Evolutionary conservation across 2,329 filamentous ascomycete genomes (phyloP).

Genomic region (Pseudovirgaria hyperparasitica): DNA sequence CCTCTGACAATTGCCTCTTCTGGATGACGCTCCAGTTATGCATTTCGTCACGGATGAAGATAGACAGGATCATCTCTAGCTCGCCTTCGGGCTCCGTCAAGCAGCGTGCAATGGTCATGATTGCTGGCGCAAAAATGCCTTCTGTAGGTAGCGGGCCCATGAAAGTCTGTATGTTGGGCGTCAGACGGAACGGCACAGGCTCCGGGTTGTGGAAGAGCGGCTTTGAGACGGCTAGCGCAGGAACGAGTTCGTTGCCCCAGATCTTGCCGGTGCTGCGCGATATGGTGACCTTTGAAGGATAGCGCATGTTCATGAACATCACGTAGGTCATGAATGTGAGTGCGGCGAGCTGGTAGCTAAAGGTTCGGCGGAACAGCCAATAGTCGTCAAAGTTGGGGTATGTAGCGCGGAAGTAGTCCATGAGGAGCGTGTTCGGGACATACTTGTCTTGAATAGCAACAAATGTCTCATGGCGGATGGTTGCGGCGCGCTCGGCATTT

Average conservation of each 20-base stretch:
- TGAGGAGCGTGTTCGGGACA: conserved; percentile 68
- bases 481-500: conserved; percentile 54
- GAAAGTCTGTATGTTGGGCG: conserved; percentile 86
- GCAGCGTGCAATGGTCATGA: conserved; percentile 94
- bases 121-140: conserved; percentile 84
- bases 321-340: conserved; percentile 98
- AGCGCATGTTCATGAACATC: conserved; percentile 91
- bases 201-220: conserved; percentile 92
- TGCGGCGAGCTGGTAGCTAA: conserved; percentile 88
- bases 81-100: conserved; percentile 71
- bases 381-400: conserved; percentile 89
- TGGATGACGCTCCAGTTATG: conserved; percentile 87
- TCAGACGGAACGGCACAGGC: conserved; percentile 91
- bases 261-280: conserved; percentile 79
- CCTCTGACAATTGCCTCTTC: conserved; percentile 52
- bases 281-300: conserved; percentile 91
- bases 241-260: conserved; percentile 91
- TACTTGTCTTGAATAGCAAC: conserved; percentile 88
- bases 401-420: conserved; percentile 79
- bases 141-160: conserved; percentile 95
- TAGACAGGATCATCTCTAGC: conserved; percentile 84
- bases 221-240: conserved; percentile 71
- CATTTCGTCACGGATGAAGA: conserved; percentile 97
- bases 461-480: conserved; percentile 80
- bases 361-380: conserved; percentile 96